Evolutionary conservation across 1,139 yeast species (phyloP), one percentile per base, ranked within the genome.

Genomic region (Nadsonia commutata): DNA sequence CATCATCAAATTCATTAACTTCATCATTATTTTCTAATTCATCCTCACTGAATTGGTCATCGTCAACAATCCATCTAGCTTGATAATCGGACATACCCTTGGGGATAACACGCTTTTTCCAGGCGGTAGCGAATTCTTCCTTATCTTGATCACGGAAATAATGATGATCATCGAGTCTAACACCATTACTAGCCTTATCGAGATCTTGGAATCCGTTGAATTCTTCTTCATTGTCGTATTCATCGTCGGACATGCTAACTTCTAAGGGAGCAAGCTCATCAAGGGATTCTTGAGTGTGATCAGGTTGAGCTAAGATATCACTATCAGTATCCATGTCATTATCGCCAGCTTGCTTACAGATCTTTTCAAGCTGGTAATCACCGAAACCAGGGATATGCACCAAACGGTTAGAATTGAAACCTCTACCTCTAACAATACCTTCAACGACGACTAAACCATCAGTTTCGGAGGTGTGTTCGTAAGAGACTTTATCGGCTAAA

Each of bases 81-180:
- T 90, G 98, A 59, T 88, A 88, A 46, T 82, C 94, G 0, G 96
- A 86, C 40, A 94, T 80, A 19, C 97, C 97, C 56, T 74, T 74
- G 18, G 97, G 97, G 23, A 84, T 66, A 54, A 68, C 73, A 46
- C 62, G 66, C 56, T 64, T 62, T 45, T 57, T 48, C 33, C 53
- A 44, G 37, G 57, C 45, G n/a, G 52, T 50, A 36, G 49, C 49
- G 6, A 49, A 54, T 17, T 59, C 66, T 11, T 63, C 67, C 51
- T 65, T 74, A 45, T 67, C 68, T 23, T 55, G 55, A 9, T 64
- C 65, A 21, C 63, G 62, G 51, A 81, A 72, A 56, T 77, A 80
- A 36, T 70, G 72, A 52, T 72, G 79, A 39, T 80, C 88, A 52
- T 82, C 93, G 61, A 80, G 72, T 57, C 84, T 70, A 19, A 83